A percentile compares a stretch with the other conserved stretches of the same genome.
phyloP scores from a whole-genome alignment of 2,329 filamentous ascomycete genomes.

The Fusarium pseudocircinatum region DNA sequence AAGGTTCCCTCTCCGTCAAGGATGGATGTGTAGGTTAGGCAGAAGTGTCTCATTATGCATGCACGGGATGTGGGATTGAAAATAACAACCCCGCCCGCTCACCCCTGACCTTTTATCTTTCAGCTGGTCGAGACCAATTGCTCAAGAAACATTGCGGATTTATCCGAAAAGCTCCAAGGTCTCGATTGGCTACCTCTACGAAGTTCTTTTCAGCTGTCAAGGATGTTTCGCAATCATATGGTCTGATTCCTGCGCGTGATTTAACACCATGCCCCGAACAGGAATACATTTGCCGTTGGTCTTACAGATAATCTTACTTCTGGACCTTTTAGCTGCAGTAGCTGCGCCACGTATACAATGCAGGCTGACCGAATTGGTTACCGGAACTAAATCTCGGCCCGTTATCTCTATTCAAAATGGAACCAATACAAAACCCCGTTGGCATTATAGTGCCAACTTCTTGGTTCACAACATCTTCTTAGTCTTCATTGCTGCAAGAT shows the following conservation, averaged over 20 bases:
- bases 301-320: not conserved
- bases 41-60: not conserved
- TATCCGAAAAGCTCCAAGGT: not conserved
- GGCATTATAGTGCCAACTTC: not conserved
- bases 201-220: not conserved
- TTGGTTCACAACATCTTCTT: fast-evolving
- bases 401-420: not conserved
- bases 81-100: not conserved
- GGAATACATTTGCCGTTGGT: not conserved
- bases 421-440: not conserved
- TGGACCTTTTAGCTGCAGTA: not conserved
- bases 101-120: not conserved
- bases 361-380: not conserved
- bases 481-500: not conserved
- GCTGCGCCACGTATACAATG: not conserved
- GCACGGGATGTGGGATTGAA: not conserved
- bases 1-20: fast-evolving
- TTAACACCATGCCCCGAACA: not conserved
- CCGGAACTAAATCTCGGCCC: not conserved
- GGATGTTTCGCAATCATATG: not conserved
- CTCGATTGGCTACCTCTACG: not conserved
- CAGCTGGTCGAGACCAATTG: not conserved
- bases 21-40: not conserved
- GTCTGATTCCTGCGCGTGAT: not conserved
- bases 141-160: too few relatives aligned